A percentile compares a stretch with the other conserved stretches of the same genome.
Conservation (phyloP, 768 basidiomycete genomes). For the Amanita subjunquillea region DNA sequence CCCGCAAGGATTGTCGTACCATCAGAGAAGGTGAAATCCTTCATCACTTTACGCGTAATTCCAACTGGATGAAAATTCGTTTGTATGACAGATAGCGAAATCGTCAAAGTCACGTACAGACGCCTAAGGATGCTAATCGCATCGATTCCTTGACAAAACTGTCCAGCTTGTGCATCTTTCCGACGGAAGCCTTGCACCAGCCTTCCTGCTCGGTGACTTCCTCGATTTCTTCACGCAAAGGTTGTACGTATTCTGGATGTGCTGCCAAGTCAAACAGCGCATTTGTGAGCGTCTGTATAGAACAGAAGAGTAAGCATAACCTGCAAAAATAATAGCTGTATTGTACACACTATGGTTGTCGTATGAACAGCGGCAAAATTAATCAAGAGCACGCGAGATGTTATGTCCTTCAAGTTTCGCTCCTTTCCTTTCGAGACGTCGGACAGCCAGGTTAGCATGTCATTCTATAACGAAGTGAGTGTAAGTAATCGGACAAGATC, state of each 20-base stretch:
- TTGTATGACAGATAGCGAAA: constrained; percentile 13
- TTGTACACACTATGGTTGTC: constrained; percentile 24
- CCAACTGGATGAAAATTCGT: constrained; percentile 10
- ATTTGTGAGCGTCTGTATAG: constrained; percentile 23
- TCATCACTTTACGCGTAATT: constrained; percentile 20
- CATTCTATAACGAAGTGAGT: constrained; percentile 20
- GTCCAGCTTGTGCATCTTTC: constrained; percentile 31
- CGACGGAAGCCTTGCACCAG: constrained; percentile 25
- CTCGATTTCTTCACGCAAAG: constrained; percentile 35
- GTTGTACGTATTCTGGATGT: constrained; percentile 19
- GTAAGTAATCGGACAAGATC: background rate
- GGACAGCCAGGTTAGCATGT: constrained; percentile 37
- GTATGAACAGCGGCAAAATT: constrained; percentile 37
- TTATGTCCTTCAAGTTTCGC: constrained; percentile 17
- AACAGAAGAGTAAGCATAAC: background rate
- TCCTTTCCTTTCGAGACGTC: constrained; percentile 23
- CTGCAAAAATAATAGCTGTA: no score
- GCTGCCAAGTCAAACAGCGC: constrained; percentile 27
- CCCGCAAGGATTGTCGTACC: constrained; percentile 18
- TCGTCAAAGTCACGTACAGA: constrained; percentile 10
- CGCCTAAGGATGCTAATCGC: constrained; percentile 15
- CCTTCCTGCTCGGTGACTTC: constrained; percentile 23
- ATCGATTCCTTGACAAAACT: constrained; percentile 34
- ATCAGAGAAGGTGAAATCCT: constrained; percentile 27
- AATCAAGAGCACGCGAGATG: constrained; percentile 22